Evolutionary conservation across 2,329 filamentous ascomycete genomes (phyloP).

Genomic region (Xylaria sp.): DNA sequence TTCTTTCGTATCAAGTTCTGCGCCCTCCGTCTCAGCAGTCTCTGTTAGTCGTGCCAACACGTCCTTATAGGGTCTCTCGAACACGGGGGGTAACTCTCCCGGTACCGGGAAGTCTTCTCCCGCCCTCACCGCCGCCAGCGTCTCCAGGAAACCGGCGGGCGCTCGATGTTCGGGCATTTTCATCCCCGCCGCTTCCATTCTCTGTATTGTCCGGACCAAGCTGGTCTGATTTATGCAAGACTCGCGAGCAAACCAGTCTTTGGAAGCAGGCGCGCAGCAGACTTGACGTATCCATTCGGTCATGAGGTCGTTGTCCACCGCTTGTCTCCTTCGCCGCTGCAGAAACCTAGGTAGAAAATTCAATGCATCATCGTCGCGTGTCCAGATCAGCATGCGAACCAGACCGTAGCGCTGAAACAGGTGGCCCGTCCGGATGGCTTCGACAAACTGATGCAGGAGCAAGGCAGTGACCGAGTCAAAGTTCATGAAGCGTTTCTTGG

Average conservation of each 20-base stretch:
- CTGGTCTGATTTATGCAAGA: constrained; percentile 45
- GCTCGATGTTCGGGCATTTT: constrained; percentile 43
- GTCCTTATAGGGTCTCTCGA: constrained; percentile 36
- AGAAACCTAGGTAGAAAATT: constrained; percentile 56
- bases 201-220: constrained; percentile 34
- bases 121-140: constrained; percentile 16
- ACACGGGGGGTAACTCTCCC: constrained; percentile 22
- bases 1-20: constrained; percentile 17
- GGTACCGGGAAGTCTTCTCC: constrained; percentile 12
- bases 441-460: constrained; percentile 57
- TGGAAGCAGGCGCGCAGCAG: constrained; percentile 37
- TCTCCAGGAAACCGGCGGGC: constrained; percentile 30
- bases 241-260: constrained; percentile 38
- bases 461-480: constrained; percentile 55
- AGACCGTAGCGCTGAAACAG: constrained; percentile 72
- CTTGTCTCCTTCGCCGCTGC: constrained; percentile 48
- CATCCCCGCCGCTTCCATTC: constrained; percentile 44
- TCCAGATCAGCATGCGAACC: constrained; percentile 73
- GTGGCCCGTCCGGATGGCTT: constrained; percentile 50
- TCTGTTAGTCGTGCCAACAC: constrained; percentile 37
- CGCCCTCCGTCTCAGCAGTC: constrained; percentile 20
- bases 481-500: constrained; percentile 43
- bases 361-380: constrained; percentile 55
- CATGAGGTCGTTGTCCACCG: constrained; percentile 56
- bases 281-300: constrained; percentile 57